Percentiles rank a stretch among this genome's conserved stretches.
phyloP scores from a whole-genome alignment of 495 filamentous ascomycete species.

The Penicillium canescens region DNA sequence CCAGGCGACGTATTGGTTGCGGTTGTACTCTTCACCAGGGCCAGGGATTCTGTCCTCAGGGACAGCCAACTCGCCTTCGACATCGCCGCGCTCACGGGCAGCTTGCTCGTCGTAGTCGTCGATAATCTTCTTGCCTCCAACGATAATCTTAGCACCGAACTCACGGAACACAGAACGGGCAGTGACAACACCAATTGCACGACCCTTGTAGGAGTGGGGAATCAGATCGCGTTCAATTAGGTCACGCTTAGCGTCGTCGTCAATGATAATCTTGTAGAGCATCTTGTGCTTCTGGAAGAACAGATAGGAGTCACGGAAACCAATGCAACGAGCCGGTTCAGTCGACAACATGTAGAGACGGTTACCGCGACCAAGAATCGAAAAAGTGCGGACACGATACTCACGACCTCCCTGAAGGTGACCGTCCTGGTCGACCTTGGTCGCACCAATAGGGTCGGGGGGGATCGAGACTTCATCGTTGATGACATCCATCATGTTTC shows the following conservation, averaged over 20 bases:
- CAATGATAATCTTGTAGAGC: slow-evolving; percentile 93
- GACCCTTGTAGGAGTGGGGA: slow-evolving; percentile 96
- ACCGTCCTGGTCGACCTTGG: slow-evolving; percentile 88
- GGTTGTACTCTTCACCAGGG: slow-evolving; percentile 78
- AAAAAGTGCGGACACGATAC: slow-evolving; percentile 93
- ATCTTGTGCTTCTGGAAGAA: slow-evolving; percentile 97
- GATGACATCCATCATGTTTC: slow-evolving; percentile 86
- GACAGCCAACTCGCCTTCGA: slow-evolving; percentile 89
- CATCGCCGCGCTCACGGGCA: slow-evolving; percentile 74
- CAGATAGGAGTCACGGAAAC: slow-evolving; percentile 94
- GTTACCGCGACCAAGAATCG: slow-evolving; percentile 77
- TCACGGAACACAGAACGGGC: slow-evolving; percentile 96
- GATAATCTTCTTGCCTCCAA: slow-evolving; percentile 78
- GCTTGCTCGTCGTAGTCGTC: slow-evolving; percentile 89
- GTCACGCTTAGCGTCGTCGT: slow-evolving; percentile 88
- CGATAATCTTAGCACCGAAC: slow-evolving; percentile 90
- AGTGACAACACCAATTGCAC: slow-evolving; percentile 95
- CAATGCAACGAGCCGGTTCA: slow-evolving; percentile 92
- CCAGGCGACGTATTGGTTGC: slow-evolving; percentile 97
- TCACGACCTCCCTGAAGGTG: slow-evolving; percentile 78
- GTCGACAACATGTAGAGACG: slow-evolving; percentile 97
- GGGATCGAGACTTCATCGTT: slow-evolving; percentile 89
- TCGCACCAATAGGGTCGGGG: slow-evolving; percentile 83
- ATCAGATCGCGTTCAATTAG: slow-evolving; percentile 93
- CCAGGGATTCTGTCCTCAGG: slow-evolving; percentile 74